Conservation (phyloP, 176 grass and related monocot genomes). For the Panicum miliaceum region DNA sequence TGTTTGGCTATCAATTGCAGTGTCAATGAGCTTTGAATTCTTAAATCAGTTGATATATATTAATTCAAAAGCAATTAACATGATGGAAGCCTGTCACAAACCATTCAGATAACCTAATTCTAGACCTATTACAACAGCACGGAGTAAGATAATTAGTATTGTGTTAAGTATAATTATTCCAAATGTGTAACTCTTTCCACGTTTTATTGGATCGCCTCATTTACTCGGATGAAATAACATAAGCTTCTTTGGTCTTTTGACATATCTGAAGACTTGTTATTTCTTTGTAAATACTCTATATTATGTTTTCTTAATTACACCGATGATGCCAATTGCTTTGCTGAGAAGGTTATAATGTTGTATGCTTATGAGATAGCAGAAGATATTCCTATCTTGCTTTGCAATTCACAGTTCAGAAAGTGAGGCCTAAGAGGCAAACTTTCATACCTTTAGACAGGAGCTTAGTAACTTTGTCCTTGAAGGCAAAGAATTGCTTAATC, state of each 20-base stretch:
- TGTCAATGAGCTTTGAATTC: not conserved
- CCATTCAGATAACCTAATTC: slow-evolving; percentile 21
- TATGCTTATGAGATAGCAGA: slow-evolving; percentile 17
- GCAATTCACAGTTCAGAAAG: slow-evolving; percentile 36
- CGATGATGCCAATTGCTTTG: slow-evolving; percentile 15
- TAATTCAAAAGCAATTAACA: not conserved
- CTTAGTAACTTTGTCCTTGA: slow-evolving; percentile 81
- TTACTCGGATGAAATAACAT: not conserved
- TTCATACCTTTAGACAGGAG: slow-evolving; percentile 68
- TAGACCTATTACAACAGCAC: slow-evolving; percentile 23
- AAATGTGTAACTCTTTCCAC: slow-evolving; percentile 1
- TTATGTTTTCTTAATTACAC: slow-evolving; percentile 21
- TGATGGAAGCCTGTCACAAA: not conserved
- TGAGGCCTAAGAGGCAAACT: not conserved
- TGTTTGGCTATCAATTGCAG: slow-evolving; percentile 10
- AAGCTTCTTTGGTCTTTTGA: not conserved
- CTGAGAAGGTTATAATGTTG: not conserved
- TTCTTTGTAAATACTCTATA: slow-evolving; percentile 7
- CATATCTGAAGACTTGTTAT: not conserved
- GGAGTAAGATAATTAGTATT: not conserved
- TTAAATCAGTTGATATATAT: slow-evolving; percentile 11
- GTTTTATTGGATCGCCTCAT: not conserved
- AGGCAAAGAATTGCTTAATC: slow-evolving; percentile 84
- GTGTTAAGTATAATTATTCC: slow-evolving; percentile 8
- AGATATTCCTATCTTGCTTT: slow-evolving; percentile 27